phyloP scores from a whole-genome alignment of 331 rosid species.

The Acacia pycnantha region DNA sequence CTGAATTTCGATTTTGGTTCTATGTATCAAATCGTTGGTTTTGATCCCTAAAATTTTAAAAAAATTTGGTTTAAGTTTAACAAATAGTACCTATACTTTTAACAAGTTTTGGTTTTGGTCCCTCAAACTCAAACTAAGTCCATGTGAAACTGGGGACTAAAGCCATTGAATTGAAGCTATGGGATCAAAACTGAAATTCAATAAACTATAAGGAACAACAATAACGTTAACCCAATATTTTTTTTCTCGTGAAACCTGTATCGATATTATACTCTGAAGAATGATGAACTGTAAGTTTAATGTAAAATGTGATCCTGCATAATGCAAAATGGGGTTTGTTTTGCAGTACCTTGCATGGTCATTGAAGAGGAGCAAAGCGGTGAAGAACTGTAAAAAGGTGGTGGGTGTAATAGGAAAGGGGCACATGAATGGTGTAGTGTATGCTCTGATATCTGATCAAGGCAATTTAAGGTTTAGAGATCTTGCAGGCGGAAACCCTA shows the following conservation, averaged over 20 bases:
- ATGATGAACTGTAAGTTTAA: neutral
- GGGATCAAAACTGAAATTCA: too few relatives aligned
- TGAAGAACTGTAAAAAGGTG: slow-evolving; percentile 70
- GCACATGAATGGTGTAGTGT: slow-evolving; percentile 84
- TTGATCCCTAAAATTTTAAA: too few relatives aligned
- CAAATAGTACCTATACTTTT: too few relatives aligned
- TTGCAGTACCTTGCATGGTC: slow-evolving; percentile 94
- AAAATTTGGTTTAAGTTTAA: too few relatives aligned
- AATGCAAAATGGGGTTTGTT: slow-evolving; percentile 6
- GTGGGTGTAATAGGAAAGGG: slow-evolving; percentile 98
- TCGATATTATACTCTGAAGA: neutral
- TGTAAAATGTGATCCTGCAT: neutral
- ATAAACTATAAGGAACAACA: too few relatives aligned
- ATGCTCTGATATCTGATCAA: slow-evolving; percentile 61
- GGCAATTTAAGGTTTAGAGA: slow-evolving; percentile 76
- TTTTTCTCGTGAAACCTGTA: neutral
- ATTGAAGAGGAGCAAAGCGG: slow-evolving; percentile 86
- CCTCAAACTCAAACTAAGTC: too few relatives aligned
- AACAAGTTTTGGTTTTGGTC: too few relatives aligned
- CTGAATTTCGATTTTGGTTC: too few relatives aligned
- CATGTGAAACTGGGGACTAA: too few relatives aligned
- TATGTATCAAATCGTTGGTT: too few relatives aligned
- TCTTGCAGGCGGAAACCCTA: slow-evolving; percentile 54
- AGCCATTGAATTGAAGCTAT: too few relatives aligned
- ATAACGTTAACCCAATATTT: neutral